Evolutionary conservation across 2,329 filamentous ascomycete species (phyloP).

Genomic region (Colletotrichum viniferum): DNA sequence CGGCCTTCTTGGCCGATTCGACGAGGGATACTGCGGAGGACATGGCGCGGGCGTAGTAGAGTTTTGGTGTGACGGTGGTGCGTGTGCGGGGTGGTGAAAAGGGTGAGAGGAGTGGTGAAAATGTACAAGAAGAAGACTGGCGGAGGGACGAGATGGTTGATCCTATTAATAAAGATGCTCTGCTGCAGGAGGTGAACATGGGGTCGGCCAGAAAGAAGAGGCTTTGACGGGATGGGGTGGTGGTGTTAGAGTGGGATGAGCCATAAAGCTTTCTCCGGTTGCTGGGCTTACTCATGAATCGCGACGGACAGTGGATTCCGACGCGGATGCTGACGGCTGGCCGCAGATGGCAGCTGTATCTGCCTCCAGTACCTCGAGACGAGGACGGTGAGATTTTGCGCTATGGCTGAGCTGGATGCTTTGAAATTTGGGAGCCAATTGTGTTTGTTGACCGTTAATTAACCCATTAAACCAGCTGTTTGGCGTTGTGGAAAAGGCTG

Average conservation of each 20-base stretch:
- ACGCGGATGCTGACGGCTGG: background rate
- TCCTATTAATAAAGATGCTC: background rate
- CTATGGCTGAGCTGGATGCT: background rate
- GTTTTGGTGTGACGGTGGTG: background rate
- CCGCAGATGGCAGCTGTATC: background rate
- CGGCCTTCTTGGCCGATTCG: constrained; percentile 76
- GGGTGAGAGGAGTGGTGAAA: background rate
- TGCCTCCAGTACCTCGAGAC: background rate
- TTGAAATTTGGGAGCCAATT: background rate
- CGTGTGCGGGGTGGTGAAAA: background rate
- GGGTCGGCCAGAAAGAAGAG: background rate
- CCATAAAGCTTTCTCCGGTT: constrained; percentile 8
- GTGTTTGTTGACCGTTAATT: background rate
- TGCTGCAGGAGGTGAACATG: constrained; percentile 7
- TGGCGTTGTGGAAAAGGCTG: background rate
- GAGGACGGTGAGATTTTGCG: background rate
- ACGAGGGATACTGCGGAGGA: constrained; percentile 48
- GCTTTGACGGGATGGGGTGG: background rate
- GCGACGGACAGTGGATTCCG: background rate
- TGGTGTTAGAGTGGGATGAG: constrained; percentile 18
- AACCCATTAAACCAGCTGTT: background rate
- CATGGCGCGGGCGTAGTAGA: constrained; percentile 36
- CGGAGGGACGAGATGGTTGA: background rate
- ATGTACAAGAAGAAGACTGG: background rate
- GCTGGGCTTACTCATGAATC: constrained; percentile 17